A percentile compares a stretch with the other conserved stretches of the same genome.
Conservation (phyloP, 768 basidiomycete genomes). For the Mycena olivaceomarginata region DNA sequence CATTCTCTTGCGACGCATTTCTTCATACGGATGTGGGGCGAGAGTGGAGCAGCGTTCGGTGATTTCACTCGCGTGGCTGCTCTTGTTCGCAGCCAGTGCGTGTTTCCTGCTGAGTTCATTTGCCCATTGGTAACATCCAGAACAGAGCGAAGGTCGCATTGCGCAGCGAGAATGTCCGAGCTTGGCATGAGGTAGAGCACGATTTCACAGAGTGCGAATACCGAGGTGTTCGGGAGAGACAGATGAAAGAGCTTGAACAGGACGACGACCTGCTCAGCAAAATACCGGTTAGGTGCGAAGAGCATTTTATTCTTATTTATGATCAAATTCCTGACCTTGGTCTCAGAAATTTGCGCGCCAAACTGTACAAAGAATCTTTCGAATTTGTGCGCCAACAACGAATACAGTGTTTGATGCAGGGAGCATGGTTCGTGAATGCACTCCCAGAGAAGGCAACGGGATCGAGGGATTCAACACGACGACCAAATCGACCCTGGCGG, state of each 20-base stretch:
- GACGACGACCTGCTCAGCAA: constrained; percentile 93
- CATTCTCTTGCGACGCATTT: constrained; percentile 90
- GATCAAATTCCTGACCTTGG: constrained; percentile 4
- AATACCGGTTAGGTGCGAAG: constrained; percentile 86
- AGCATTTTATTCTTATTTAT: constrained; percentile 9
- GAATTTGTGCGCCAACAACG: constrained; percentile 94
- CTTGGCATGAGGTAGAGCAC: constrained; percentile 90
- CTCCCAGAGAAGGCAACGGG: constrained; percentile 70
- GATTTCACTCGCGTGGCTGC: constrained; percentile 89
- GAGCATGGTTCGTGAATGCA: constrained; percentile 95
- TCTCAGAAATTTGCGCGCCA: constrained; percentile 87
- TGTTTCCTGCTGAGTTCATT: constrained; percentile 43
- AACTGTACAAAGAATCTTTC: constrained; percentile 92
- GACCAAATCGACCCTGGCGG: constrained; percentile 84
- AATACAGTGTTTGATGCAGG: constrained; percentile 90
- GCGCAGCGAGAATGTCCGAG: constrained; percentile 81
- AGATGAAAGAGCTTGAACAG: constrained; percentile 92
- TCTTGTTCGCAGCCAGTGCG: constrained; percentile 90
- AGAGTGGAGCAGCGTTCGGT: constrained; percentile 84
- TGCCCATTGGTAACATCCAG: constrained; percentile 31
- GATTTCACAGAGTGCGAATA: constrained; percentile 91
- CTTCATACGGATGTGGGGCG: constrained; percentile 95
- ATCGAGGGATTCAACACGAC: constrained; percentile 70
- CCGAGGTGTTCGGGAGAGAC: constrained; percentile 88
- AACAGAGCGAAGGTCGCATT: constrained; percentile 86